These are phyloP conservation scores for Fraxinus floribunda DNA, from an alignment of 305 asterid species.

Conservation along the genomic window DNA sequence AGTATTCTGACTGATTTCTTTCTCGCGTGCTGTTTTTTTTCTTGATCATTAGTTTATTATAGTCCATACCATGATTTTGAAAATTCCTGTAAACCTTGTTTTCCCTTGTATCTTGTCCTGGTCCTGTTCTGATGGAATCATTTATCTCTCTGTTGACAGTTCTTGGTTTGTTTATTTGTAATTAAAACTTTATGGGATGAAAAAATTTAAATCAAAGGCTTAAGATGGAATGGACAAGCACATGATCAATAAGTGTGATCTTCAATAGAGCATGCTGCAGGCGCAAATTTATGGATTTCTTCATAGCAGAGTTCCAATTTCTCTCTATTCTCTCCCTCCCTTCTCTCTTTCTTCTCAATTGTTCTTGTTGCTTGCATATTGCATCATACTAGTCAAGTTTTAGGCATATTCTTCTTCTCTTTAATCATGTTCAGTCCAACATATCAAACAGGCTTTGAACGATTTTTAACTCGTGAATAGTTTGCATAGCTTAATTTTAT, in stretches of 20 bases:
- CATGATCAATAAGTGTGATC: background rate
- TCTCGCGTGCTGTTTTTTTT: background rate
- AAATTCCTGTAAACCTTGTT: background rate
- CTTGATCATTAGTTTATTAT: background rate
- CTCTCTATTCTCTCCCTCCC: no score
- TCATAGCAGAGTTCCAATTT: background rate
- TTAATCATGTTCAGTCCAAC: background rate
- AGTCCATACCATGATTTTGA: background rate
- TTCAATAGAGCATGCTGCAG: background rate
- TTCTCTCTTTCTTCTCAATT: background rate
- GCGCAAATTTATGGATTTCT: background rate
- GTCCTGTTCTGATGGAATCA: conserved; percentile 10
- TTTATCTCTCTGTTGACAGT: background rate
- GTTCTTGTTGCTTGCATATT: background rate
- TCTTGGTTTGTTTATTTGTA: background rate
- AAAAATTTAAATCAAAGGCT: background rate
- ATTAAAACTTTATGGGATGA: background rate
- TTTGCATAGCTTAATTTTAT: background rate
- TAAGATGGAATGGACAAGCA: background rate
- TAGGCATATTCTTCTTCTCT: background rate
- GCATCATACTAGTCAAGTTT: background rate
- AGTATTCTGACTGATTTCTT: background rate
- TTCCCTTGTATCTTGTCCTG: background rate
- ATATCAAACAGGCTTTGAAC: no score
- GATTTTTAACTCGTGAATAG: background rate